These are phyloP conservation scores for Lumnitzera littorea DNA, from an alignment of 345 rosid genomes.

Conservation along the genomic window DNA sequence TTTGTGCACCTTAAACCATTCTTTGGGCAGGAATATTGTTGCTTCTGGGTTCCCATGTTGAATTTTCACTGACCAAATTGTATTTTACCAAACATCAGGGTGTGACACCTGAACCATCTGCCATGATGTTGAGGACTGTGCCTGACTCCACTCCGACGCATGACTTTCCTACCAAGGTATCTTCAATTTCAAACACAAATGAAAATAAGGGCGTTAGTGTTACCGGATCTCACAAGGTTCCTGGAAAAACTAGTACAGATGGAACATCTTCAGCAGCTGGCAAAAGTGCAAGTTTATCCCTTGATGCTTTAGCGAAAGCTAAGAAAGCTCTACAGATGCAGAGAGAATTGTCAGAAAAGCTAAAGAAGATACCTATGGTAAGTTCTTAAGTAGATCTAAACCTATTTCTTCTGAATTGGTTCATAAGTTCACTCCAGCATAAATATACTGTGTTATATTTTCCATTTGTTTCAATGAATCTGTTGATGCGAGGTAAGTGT, in stretches of 20 bases:
- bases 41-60: not conserved
- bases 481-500: too few relatives aligned
- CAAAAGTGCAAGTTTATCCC: constrained; percentile 65
- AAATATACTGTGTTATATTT: not conserved
- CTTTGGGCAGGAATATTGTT: not conserved
- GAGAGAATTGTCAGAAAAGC: constrained; percentile 59
- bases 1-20: not conserved
- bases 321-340: constrained; percentile 70
- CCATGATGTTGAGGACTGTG: constrained; percentile 27
- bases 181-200: constrained; percentile 90
- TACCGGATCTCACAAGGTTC: constrained; percentile 99
- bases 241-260: constrained; percentile 99
- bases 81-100: constrained; percentile 32
- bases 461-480: not conserved
- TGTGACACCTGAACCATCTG: constrained; percentile 24
- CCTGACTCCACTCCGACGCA: constrained; percentile 34
- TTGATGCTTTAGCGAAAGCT: constrained; percentile 87
- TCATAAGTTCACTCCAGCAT: not conserved
- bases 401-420: not conserved
- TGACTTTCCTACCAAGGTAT: constrained; percentile 73
- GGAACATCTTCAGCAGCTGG: constrained; percentile 72
- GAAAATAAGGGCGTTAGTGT: constrained; percentile 99
- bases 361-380: constrained; percentile 63
- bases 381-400: constrained; percentile 12
- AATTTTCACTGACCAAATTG: not conserved